Percentiles rank a stretch among this genome's conserved stretches.
These are phyloP conservation scores for Moricandia moricandioides DNA, from an alignment of 345 rosid genomes.

Conservation along the genomic window DNA sequence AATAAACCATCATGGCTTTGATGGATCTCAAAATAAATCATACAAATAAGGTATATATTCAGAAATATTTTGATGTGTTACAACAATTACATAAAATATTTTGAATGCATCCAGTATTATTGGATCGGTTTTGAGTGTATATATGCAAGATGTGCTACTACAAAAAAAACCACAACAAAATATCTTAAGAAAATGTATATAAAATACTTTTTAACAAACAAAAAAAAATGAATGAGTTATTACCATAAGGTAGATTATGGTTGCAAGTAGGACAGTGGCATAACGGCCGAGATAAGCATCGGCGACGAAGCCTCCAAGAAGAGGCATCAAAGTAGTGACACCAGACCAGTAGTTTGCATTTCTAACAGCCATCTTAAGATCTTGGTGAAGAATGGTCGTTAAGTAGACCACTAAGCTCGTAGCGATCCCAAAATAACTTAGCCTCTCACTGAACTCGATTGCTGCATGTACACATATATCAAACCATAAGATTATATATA, in stretches of 20 bases:
- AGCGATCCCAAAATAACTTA: conserved; percentile 85
- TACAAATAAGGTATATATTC: neutral
- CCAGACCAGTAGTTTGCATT: conserved; percentile 92
- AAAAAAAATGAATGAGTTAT: neutral
- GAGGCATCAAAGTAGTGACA: conserved; percentile 90
- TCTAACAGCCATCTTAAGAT: conserved; percentile 73
- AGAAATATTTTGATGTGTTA: neutral
- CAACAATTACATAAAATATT: neutral
- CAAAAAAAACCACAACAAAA: neutral
- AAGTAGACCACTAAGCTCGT: conserved; percentile 83
- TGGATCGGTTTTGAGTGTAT: neutral
- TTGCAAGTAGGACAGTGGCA: conserved; percentile 59
- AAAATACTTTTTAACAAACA: neutral
- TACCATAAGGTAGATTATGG: conserved; percentile 67
- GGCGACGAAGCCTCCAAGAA: conserved; percentile 85
- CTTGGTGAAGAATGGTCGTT: conserved; percentile 77
- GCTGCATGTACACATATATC: conserved; percentile 43
- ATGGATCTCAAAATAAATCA: neutral
- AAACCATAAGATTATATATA: neutral
- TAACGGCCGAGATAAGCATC: conserved; percentile 87
- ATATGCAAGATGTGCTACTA: neutral
- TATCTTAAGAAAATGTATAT: neutral
- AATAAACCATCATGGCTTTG: neutral
- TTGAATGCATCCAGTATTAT: neutral
- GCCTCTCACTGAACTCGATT: conserved; percentile 87